Evolutionary conservation across 1,139 yeast genomes (phyloP).

Genomic region (Lizanozyma gosingica): DNA sequence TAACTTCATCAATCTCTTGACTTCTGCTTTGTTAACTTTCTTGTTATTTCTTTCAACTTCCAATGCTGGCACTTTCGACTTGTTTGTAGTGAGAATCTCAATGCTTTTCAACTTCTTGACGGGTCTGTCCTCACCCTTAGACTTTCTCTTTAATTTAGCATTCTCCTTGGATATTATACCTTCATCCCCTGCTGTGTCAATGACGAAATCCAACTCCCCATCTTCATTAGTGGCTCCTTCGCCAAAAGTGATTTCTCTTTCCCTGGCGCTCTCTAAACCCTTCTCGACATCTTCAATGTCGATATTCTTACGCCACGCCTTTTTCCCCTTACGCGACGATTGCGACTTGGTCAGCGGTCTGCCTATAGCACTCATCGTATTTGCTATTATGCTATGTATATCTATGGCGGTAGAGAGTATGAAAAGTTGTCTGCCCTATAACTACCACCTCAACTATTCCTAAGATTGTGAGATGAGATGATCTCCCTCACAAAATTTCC

Average conservation of each 20-base stretch:
- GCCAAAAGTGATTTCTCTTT: constrained; percentile 61
- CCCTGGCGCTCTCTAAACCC: constrained; percentile 61
- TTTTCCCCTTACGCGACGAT: constrained; percentile 83
- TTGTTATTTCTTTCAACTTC: constrained; percentile 26
- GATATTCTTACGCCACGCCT: constrained; percentile 93
- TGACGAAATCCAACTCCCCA: constrained; percentile 49
- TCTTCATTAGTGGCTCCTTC: constrained; percentile 28
- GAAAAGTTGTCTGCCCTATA: too few relatives aligned
- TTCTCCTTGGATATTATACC: constrained; percentile 27
- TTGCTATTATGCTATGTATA: too few relatives aligned
- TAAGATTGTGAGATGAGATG: not conserved
- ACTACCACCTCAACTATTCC: too few relatives aligned
- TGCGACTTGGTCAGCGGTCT: constrained; percentile 26
- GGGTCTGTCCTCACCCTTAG: constrained; percentile 15
- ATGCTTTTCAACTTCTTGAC: constrained; percentile 52
- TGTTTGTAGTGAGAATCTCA: constrained; percentile 58
- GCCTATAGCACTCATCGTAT: not conserved
- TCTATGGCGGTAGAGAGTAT: too few relatives aligned
- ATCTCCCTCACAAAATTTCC: not conserved
- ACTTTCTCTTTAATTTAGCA: constrained; percentile 2
- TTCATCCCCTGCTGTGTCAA: constrained; percentile 63
- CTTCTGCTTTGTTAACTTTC: constrained; percentile 53
- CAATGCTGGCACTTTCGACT: constrained; percentile 74
- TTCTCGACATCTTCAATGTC: constrained; percentile 72
- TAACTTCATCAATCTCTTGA: constrained; percentile 61